Base-by-base conservation (phyloP, 495 filamentous ascomycete species). In the Terfezia claveryi region DNA sequence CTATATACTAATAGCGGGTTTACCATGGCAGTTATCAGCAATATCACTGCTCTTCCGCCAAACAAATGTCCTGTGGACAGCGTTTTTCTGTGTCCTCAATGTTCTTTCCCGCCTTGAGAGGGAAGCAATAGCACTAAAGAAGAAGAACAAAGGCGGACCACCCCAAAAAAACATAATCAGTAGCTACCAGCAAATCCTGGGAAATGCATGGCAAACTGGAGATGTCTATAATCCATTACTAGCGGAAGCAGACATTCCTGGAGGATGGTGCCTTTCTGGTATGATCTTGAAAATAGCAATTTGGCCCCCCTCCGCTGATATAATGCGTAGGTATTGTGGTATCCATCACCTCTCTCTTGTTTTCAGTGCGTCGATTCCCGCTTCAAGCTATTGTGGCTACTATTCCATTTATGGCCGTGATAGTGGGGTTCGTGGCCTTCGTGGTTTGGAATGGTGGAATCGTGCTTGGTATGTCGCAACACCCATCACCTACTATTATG, bases 61-160 rank as follows among this genome's bases (percentile, higher is more conserved):
- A 68, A 98, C 91, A 10, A 98, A 98, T 62, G 82, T 96, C 57
- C 87, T 96, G 66, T 98, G 91, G 91, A 82, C 88, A 2, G 79
- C 84, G 1, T 95, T 91, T 64, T 75, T 93, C 56, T 86, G 87
- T 56, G 87, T 80, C 14, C 58, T 89, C 27, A 79, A 85, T 56
- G 72, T 76, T 12, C 73, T 85, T 10, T 67, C 73, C 54, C 65
- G 63, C 4, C 59, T 78, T 10, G 71, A 71, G 50, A 14, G 41
- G 4, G 54, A 56, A 1, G 52, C 76, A 63, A 59, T 63, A 57
- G 17, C 60, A 23, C 36, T 61, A n/a, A 65, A 49, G 50, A 16
- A 38, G 3, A 41, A 38, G 8, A 49, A 56, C 14, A 38, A 58
- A 44, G 41, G 41, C 9, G 41, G 38, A 52, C 5, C 23, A 50